Conservation (phyloP, 495 filamentous ascomycete genomes). For the Glarea lozoyensis region DNA sequence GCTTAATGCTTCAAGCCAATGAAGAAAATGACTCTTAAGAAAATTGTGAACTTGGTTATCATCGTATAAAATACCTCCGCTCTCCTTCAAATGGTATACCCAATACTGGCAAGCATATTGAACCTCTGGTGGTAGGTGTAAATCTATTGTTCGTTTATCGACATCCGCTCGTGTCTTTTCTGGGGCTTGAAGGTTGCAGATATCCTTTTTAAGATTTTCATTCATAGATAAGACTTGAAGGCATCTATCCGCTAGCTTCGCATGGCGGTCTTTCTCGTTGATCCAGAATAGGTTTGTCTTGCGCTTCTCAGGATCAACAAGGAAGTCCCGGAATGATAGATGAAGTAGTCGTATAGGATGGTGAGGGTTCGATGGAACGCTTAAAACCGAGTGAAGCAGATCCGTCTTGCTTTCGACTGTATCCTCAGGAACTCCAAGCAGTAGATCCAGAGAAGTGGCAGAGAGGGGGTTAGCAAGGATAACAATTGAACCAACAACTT, state of each 20-base stretch:
- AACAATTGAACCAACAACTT: conserved; percentile 27
- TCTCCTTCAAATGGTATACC: conserved; percentile 34
- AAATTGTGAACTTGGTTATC: conserved; percentile 24
- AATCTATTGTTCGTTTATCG: conserved; percentile 6
- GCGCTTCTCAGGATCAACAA: conserved; percentile 28
- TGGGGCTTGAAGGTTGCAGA: conserved; percentile 27
- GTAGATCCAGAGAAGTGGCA: conserved; percentile 1
- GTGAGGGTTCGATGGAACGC: conserved; percentile 11
- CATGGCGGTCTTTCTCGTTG: conserved; percentile 28
- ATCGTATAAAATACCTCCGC: conserved; percentile 16
- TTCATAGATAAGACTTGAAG: conserved; percentile 24
- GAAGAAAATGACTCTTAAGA: conserved; percentile 32
- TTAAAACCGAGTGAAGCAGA: conserved; percentile 23
- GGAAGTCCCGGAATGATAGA: conserved; percentile 43
- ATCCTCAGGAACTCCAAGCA: conserved; percentile 13
- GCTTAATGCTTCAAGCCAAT: conserved; percentile 36
- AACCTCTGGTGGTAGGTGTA: conserved; percentile 21
- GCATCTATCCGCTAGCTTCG: conserved; percentile 24
- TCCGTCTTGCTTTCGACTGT: conserved; percentile 13
- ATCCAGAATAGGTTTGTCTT: conserved; percentile 29
- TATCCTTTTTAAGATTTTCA: conserved; percentile 27
- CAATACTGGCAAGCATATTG: conserved; percentile 27
- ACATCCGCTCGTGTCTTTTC: conserved; percentile 19
- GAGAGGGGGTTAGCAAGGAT: conserved; percentile 17
- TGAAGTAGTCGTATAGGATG: conserved; percentile 26